These are phyloP conservation scores for Coelastrella sp. DNA, from an alignment of 139 green algal species.

Conservation along the genomic window DNA sequence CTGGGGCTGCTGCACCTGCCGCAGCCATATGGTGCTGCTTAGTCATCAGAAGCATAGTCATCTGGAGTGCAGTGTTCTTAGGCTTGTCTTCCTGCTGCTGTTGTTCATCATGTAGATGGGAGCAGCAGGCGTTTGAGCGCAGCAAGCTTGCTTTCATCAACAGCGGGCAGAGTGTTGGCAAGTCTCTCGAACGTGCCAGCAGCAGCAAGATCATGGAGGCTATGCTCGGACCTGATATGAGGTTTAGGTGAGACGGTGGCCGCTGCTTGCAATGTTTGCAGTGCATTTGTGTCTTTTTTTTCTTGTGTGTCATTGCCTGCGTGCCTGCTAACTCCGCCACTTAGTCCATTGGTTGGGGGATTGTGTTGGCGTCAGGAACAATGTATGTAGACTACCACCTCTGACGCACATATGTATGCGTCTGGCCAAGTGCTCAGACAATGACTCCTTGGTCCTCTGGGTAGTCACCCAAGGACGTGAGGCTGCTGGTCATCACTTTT, in stretches of 20 bases:
- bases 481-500: neutral
- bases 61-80: no score
- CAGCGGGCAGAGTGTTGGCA: conserved; percentile 68
- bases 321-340: neutral
- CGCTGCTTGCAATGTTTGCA: neutral
- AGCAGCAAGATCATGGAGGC: conserved; percentile 83
- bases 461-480: neutral
- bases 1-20: no score
- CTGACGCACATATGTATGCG: no score
- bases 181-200: conserved; percentile 92
- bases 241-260: conserved; percentile 67
- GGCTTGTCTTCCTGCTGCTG: no score
- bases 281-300: neutral
- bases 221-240: conserved; percentile 88
- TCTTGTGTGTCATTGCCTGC: neutral
- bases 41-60: no score
- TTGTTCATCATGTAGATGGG: conserved; percentile 61
- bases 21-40: no score
- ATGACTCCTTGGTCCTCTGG: no score
- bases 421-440: no score
- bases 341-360: no score
- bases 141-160: conserved; percentile 78
- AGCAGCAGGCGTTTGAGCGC: conserved; percentile 74
- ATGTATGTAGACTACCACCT: no score
- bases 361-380: no score